phyloP scores from a whole-genome alignment of 2,329 filamentous ascomycete genomes.

The Calonectria honghensis region DNA sequence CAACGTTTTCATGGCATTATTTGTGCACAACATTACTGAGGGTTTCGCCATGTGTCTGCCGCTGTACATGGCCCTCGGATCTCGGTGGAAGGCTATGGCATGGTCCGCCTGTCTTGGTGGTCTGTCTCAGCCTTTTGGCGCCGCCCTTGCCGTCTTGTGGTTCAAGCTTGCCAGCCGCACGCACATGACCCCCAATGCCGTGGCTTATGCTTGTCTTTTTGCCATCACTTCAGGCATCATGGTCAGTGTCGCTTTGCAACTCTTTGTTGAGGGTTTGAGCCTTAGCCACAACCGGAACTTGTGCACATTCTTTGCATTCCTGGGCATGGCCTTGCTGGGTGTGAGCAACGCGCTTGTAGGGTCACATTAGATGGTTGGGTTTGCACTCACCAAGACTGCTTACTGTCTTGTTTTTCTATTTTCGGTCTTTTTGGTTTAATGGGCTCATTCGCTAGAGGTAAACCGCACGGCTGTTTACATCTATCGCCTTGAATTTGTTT shows the following conservation, averaged over 20 bases:
- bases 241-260: constrained; percentile 91
- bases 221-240: constrained; percentile 94
- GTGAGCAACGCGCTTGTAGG: constrained; percentile 90
- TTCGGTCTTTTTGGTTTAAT: not conserved
- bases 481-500: not conserved
- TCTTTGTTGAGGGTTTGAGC: constrained; percentile 90
- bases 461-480: not conserved
- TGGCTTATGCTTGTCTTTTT: constrained; percentile 88
- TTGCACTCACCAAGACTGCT: not conserved
- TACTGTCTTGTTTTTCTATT: not conserved
- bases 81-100: constrained; percentile 86
- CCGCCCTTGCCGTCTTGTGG: constrained; percentile 89
- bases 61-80: constrained; percentile 91
- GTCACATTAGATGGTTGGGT: constrained; percentile 58
- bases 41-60: constrained; percentile 96
- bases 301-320: constrained; percentile 87
- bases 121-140: constrained; percentile 89
- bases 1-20: constrained; percentile 94
- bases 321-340: constrained; percentile 91
- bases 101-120: constrained; percentile 91
- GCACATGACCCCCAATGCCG: constrained; percentile 70
- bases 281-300: constrained; percentile 86
- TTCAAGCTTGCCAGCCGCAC: constrained; percentile 80
- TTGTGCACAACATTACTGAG: constrained; percentile 98
- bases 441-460: not conserved